Conservation (phyloP, 257 asterid genomes). For the Scutellaria minor region DNA sequence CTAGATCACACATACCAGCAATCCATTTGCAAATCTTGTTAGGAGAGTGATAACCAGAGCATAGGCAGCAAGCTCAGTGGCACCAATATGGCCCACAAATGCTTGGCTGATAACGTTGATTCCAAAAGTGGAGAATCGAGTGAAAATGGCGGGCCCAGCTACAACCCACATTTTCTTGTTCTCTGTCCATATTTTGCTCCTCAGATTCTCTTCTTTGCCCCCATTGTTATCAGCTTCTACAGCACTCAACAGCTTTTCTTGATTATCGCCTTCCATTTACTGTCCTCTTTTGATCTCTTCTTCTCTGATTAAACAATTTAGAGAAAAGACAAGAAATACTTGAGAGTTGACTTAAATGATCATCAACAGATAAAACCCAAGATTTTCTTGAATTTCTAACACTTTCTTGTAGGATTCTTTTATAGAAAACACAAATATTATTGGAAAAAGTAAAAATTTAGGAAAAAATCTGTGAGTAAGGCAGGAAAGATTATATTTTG, state of each 20-base stretch:
- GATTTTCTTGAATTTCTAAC: background rate
- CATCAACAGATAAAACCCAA: background rate
- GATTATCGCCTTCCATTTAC: conserved; percentile 41
- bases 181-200: conserved; percentile 48
- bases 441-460: too few species aligned
- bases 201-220: conserved; percentile 31
- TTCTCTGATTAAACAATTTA: background rate
- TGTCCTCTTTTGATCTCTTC: background rate
- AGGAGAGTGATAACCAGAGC: conserved; percentile 64
- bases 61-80: conserved; percentile 65
- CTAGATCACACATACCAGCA: conserved; percentile 47
- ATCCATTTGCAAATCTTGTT: conserved; percentile 56
- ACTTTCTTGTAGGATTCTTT: background rate
- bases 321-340: too few species aligned
- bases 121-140: conserved; percentile 54
- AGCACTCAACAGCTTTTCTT: conserved; percentile 30
- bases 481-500: too few species aligned
- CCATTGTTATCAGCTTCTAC: background rate
- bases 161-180: conserved; percentile 69
- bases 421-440: background rate
- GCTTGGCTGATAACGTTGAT: conserved; percentile 66
- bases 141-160: conserved; percentile 69
- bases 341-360: background rate
- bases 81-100: conserved; percentile 70
- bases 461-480: too few species aligned